Percentiles rank a stretch among this genome's conserved stretches.
Evolutionary conservation across 768 basidiomycete species (phyloP).

Genomic region (Russula griseocarnosa): DNA sequence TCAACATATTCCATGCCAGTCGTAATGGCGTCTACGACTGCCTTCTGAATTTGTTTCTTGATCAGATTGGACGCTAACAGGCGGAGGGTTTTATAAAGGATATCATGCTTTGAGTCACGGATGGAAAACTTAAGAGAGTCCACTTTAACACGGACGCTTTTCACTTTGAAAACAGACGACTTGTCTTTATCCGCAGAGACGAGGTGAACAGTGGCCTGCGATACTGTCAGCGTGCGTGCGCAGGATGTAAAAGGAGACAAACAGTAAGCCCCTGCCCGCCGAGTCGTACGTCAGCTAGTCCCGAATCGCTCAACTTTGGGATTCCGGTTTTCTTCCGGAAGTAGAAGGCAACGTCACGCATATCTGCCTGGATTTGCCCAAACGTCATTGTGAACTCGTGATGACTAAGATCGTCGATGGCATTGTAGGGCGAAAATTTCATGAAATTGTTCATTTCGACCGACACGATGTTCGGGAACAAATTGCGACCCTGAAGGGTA

Average conservation of each 20-base stretch:
- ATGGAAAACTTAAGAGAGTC: slow-evolving; percentile 87
- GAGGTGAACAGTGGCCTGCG: slow-evolving; percentile 57
- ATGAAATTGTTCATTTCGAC: slow-evolving; percentile 77
- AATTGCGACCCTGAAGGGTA: slow-evolving; percentile 78
- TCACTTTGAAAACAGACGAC: slow-evolving; percentile 68
- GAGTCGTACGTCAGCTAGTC: slow-evolving; percentile 79
- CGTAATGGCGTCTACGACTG: slow-evolving; percentile 59
- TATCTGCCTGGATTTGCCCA: slow-evolving; percentile 86
- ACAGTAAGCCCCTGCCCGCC: slow-evolving; percentile 79
- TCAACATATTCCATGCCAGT: slow-evolving; percentile 86
- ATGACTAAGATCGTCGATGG: slow-evolving; percentile 50
- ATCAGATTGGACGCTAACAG: slow-evolving; percentile 78
- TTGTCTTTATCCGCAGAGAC: slow-evolving; percentile 57
- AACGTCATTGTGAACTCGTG: slow-evolving; percentile 76
- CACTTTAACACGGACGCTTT: slow-evolving; percentile 72
- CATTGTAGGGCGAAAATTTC: slow-evolving; percentile 78
- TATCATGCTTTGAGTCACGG: slow-evolving; percentile 86
- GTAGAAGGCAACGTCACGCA: slow-evolving; percentile 91
- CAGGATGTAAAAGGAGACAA: slow-evolving; percentile 28
- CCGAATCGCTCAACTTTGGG: slow-evolving; percentile 75
- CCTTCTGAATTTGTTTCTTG: slow-evolving; percentile 68
- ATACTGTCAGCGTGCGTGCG: background rate
- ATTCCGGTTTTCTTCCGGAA: slow-evolving; percentile 83
- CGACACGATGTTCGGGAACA: slow-evolving; percentile 77
- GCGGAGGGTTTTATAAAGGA: slow-evolving; percentile 79